phyloP scores from a whole-genome alignment of 2,329 filamentous ascomycete genomes.

The Venturiaceae sp. region DNA sequence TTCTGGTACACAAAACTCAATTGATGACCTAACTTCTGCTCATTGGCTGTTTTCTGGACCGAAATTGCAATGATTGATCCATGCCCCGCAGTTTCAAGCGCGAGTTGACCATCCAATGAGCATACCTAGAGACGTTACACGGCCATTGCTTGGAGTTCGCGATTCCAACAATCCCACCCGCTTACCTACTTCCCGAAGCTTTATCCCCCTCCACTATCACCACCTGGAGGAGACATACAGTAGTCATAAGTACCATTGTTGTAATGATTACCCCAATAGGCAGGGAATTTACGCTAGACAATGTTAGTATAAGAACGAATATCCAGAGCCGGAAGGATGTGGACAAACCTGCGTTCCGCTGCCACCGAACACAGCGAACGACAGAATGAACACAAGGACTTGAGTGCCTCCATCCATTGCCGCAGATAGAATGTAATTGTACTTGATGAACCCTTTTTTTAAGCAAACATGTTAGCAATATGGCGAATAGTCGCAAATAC shows the following conservation, averaged over 20 bases:
- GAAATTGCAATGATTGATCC: too few species aligned
- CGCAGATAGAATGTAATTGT: conserved; percentile 31
- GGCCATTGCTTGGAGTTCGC: not conserved
- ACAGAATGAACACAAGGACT: conserved; percentile 30
- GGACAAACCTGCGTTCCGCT: not conserved
- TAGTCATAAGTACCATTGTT: conserved; percentile 1
- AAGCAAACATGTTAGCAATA: not conserved
- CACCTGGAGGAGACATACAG: conserved; percentile 1
- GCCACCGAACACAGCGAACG: conserved; percentile 25
- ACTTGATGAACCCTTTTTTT: conserved; percentile 26
- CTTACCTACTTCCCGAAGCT: not conserved
- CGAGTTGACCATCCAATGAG: too few species aligned
- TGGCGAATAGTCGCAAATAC: too few species aligned
- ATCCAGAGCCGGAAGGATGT: too few species aligned
- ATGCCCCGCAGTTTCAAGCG: too few species aligned
- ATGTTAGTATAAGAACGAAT: too few species aligned
- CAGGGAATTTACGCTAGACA: not conserved
- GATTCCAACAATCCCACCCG: not conserved
- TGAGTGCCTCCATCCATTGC: conserved; percentile 31
- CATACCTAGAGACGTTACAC: not conserved
- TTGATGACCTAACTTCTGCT: too few species aligned
- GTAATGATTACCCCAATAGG: conserved; percentile 5
- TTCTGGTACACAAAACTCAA: too few species aligned
- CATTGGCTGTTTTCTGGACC: too few species aligned
- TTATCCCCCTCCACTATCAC: not conserved